Percentiles rank a stretch among this genome's conserved stretches.
These are phyloP conservation scores for Ogataea chonburiensis DNA, from an alignment of 805 yeast species.

Conservation along the genomic window DNA sequence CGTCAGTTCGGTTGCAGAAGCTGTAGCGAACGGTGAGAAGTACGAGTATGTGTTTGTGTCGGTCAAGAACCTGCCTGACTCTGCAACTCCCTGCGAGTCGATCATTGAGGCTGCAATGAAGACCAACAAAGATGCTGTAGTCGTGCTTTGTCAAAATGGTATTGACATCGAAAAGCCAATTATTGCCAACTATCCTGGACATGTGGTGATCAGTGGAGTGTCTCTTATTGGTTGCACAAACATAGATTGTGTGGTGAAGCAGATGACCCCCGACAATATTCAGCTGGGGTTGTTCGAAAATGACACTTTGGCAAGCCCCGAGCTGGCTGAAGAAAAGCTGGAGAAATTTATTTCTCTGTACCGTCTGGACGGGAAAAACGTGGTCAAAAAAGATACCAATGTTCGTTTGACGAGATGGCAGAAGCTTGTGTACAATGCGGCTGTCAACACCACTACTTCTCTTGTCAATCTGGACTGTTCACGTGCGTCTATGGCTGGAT, in stretches of 20 bases:
- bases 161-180: slow-evolving; percentile 39
- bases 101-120: slow-evolving; percentile 39
- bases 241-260: slow-evolving; percentile 27
- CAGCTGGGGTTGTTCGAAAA: slow-evolving; percentile 36
- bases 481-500: slow-evolving; percentile 29
- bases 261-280: slow-evolving; percentile 34
- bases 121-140: slow-evolving; percentile 25
- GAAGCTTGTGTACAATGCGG: slow-evolving; percentile 44
- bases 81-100: slow-evolving; percentile 40
- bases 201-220: slow-evolving; percentile 38
- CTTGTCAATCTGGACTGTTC: slow-evolving; percentile 37
- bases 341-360: slow-evolving; percentile 31
- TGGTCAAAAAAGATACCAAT: slow-evolving; percentile 29
- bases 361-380: slow-evolving; percentile 21
- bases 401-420: slow-evolving; percentile 41
- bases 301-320: slow-evolving; percentile 23
- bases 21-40: slow-evolving; percentile 35
- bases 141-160: slow-evolving; percentile 41
- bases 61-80: slow-evolving; percentile 63
- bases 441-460: slow-evolving; percentile 42
- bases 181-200: slow-evolving; percentile 33
- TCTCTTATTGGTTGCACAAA: slow-evolving; percentile 35
- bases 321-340: slow-evolving; percentile 24
- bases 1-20: slow-evolving; percentile 43
- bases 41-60: slow-evolving; percentile 59